These are phyloP conservation scores for Xylaria multiplex DNA, from an alignment of 2,329 filamentous ascomycete species.

Conservation along the genomic window DNA sequence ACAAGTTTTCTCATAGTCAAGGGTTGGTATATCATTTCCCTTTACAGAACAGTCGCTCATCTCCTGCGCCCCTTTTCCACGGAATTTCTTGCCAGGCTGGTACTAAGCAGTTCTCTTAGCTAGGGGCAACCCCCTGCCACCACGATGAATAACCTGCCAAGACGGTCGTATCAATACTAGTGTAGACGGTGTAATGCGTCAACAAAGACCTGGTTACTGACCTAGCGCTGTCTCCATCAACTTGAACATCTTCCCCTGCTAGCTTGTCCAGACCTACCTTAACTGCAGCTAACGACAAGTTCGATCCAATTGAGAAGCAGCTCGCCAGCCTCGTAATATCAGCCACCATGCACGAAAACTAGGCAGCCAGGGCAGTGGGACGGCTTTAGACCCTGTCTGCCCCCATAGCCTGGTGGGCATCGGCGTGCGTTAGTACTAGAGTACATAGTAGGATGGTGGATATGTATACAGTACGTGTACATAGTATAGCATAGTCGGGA, in stretches of 20 bases:
- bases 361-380: background rate
- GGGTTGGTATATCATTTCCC: slow-evolving; percentile 23
- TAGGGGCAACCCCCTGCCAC: slow-evolving; percentile 24
- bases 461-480: background rate
- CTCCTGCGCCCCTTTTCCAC: slow-evolving; percentile 34
- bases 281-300: slow-evolving; percentile 15
- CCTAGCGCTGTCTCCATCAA: slow-evolving; percentile 18
- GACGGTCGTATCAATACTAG: slow-evolving; percentile 16
- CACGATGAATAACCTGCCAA: slow-evolving; percentile 26
- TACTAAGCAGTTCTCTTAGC: slow-evolving; percentile 4
- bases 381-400: background rate
- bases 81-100: slow-evolving; percentile 13
- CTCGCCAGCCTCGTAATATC: slow-evolving; percentile 28
- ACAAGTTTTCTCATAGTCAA: slow-evolving; percentile 11
- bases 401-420: slow-evolving; percentile 13
- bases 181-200: slow-evolving; percentile 12
- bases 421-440: slow-evolving; percentile 25
- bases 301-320: slow-evolving; percentile 27
- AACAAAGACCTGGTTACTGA: slow-evolving; percentile 30
- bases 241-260: background rate
- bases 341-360: slow-evolving; percentile 23
- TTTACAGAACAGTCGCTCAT: slow-evolving; percentile 27
- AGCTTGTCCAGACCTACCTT: background rate
- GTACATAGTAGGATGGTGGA: slow-evolving; percentile 30
- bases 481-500: background rate